A percentile compares a stretch with the other conserved stretches of the same genome.
Evolutionary conservation across 148 eudicot species (phyloP).

Genomic region (Vaccinium vitisidaea): DNA sequence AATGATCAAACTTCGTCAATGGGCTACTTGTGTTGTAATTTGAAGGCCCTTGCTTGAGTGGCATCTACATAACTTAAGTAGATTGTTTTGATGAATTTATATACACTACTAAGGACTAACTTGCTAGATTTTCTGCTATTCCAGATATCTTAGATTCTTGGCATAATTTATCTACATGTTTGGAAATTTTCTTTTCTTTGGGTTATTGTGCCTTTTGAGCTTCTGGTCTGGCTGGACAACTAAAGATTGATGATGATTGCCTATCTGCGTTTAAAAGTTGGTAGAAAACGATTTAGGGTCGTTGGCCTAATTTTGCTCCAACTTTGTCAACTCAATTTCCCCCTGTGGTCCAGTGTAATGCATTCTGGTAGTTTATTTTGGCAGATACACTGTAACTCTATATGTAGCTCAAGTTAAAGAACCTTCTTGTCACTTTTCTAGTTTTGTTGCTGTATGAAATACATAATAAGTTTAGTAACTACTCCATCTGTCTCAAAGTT

Average conservation of each 20-base stretch:
- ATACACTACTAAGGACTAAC: background rate
- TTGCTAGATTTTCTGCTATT: background rate
- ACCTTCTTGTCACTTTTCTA: background rate
- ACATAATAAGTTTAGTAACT: background rate
- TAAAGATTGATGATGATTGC: background rate
- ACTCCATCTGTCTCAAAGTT: background rate
- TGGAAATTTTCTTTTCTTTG: background rate
- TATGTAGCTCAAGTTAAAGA: background rate
- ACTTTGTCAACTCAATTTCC: background rate
- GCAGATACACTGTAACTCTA: background rate
- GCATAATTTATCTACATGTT: background rate
- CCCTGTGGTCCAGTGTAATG: background rate
- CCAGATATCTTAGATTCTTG: background rate
- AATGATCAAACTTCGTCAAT: conserved; percentile 3
- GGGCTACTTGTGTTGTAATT: background rate
- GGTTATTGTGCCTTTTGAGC: background rate
- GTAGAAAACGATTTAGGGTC: background rate
- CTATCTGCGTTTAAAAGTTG: background rate
- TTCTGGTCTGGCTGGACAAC: conserved; percentile 9
- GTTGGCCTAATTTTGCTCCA: background rate
- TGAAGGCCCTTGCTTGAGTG: background rate
- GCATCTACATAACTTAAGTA: background rate
- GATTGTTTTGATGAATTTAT: conserved; percentile 3
- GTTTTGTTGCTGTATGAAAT: background rate
- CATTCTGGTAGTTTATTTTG: background rate